phyloP scores from a whole-genome alignment of 441 rosid genomes.

The California macrophylla region DNA sequence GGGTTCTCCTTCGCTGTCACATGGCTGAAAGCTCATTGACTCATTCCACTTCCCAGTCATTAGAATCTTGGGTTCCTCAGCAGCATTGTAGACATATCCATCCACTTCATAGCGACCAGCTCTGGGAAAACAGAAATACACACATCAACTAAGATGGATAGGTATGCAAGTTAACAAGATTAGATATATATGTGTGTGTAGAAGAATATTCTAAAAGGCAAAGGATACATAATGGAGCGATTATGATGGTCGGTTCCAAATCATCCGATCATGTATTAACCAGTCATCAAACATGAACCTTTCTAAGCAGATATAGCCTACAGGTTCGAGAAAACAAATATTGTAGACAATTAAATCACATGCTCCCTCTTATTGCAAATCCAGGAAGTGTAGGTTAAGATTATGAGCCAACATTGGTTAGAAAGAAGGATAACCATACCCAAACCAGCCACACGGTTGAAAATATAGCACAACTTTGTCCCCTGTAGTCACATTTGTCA shows the following conservation, averaged over 20 bases:
- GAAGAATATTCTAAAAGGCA: not conserved
- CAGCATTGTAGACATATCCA: conserved; percentile 81
- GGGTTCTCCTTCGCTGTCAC: conserved; percentile 95
- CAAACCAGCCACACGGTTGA: conserved; percentile 98
- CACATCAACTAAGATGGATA: not conserved
- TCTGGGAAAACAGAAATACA: conserved; percentile 29
- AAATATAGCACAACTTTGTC: conserved; percentile 87
- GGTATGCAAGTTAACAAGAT: not conserved
- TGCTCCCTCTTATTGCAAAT: not conserved
- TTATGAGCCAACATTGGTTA: not conserved
- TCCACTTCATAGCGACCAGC: conserved; percentile 98
- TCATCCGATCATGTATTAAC: not conserved
- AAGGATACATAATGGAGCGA: not conserved
- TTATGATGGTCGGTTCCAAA: not conserved
- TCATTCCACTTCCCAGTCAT: conserved; percentile 97
- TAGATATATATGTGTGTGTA: not conserved
- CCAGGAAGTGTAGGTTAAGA: not conserved
- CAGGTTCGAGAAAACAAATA: not conserved
- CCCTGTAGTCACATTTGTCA: conserved; percentile 82
- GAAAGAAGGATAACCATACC: conserved; percentile 31
- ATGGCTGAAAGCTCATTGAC: conserved; percentile 80
- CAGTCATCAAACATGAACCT: not conserved
- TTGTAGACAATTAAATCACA: not conserved
- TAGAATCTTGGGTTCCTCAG: conserved; percentile 88
- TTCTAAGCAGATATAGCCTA: not conserved